phyloP scores from a whole-genome alignment of 2,329 filamentous ascomycete species.

The Cyphellophora europaea region DNA sequence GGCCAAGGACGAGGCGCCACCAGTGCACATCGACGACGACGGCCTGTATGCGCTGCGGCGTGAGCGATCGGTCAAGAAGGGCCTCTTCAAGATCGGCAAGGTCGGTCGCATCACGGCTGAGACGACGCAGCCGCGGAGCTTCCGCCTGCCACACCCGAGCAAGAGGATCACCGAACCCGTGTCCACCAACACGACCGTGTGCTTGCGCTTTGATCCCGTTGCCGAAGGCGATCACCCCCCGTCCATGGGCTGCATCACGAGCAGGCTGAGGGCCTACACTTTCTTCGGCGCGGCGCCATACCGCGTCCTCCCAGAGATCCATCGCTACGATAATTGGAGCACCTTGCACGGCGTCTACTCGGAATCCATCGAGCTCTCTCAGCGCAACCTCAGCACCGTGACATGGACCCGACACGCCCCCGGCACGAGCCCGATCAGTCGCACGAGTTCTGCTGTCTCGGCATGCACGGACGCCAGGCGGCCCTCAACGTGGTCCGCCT shows the following conservation, averaged over 20 bases:
- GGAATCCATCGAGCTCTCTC: constrained; percentile 44
- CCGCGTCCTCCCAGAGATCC: constrained; percentile 37
- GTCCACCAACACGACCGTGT: constrained; percentile 46
- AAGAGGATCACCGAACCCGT: constrained; percentile 30
- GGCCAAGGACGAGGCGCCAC: constrained; percentile 49
- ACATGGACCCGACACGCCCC: constrained; percentile 44
- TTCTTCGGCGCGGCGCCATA: constrained; percentile 47
- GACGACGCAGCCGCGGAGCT: constrained; percentile 47
- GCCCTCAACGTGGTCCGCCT: constrained; percentile 17
- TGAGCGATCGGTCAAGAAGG: constrained; percentile 53
- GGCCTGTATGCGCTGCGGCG: constrained; percentile 43
- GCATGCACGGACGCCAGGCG: no score
- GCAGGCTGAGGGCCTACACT: constrained; percentile 48
- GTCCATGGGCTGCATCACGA: constrained; percentile 40
- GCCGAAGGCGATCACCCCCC: constrained; percentile 43
- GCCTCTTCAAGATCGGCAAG: constrained; percentile 46
- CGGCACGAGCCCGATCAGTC: constrained; percentile 18
- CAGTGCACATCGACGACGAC: constrained; percentile 40
- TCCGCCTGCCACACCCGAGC: constrained; percentile 38
- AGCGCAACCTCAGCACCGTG: constrained; percentile 46
- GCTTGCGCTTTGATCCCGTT: constrained; percentile 52
- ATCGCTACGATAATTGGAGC: constrained; percentile 28
- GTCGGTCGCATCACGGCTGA: constrained; percentile 49
- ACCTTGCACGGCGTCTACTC: constrained; percentile 43
- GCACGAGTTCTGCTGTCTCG: not conserved